Base-by-base conservation (phyloP, 1,284 basidiomycete species). In the Ustilago curta region DNA sequence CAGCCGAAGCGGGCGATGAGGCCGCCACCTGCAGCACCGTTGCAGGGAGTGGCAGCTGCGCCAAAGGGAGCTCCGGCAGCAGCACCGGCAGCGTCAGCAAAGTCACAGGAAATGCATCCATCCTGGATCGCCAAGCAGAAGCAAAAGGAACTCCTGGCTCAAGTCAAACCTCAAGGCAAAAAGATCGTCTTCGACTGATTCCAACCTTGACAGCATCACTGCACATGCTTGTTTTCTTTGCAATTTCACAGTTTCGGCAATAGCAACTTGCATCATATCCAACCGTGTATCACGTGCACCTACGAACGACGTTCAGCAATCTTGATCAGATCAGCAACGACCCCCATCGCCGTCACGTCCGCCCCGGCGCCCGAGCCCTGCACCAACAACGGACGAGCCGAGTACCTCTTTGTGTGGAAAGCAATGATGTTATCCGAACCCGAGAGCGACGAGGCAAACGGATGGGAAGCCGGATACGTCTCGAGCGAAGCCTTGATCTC, bases 351-450 rank as follows among this genome's bases (percentile, higher is more conserved):
- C 18, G 96, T 99, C 18, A 99, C 96, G 29, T 93, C 95, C 2
- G 95, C 95, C 21, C 96, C 96, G 0, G 97, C 96, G 12, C 96
- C 96, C 0, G 95, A 91, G 43, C 96, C 96, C 85, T 98, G 96
- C 23, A 99, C 89, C 71, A 97, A 93, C 68, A 99, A 87, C 0
- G 80, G 96, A 4, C 80, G 48, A 6, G 58, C 59, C 93, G 58
- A 93, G 82, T 85, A 88, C 59, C 97, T 88, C 85, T 93, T 91
- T 0, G 96, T 97, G 85, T 93, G 91, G 89, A 98, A 98, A 87
- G 96, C 93, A 84, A 99, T 90, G 83, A 99, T 98, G 86, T 98
- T 99, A 86, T 99, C 97, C 25, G 94, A 95, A 1, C 96, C 97
- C 35, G 93, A 92, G 12, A 99, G 90, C 0, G 94, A 93, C 1